Evolutionary conservation across 2,329 filamentous ascomycete species (phyloP), one percentile per base, ranked within the genome.

Genomic region (Colletotrichum gloeosporioides): DNA sequence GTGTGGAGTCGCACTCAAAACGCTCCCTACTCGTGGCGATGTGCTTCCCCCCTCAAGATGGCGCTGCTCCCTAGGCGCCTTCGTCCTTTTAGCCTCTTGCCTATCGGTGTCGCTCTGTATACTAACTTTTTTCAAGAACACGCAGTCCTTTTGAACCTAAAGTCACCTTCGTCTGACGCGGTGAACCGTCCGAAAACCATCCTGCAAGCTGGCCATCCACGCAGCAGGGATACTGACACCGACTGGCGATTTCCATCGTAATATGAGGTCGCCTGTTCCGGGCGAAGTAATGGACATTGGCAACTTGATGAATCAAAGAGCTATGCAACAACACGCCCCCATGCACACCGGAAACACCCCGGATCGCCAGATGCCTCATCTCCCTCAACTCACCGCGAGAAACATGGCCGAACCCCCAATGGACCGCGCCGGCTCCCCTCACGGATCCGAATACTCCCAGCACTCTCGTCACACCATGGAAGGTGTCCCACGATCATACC

Each of bases 361-460:
- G 39, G 81, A 82, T 22, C 79, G 77, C 27, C 76, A 79, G 53
- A 76, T 78, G 62, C 70, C 77, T 49, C 77, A 79, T 65, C 79
- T 82, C 63, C 80, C 80, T 49, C 80, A 82, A 66, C 77, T 84
- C 59, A 73, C 78, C 8, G 75, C 78, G 55, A 78, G 79, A 68
- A 78, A 78, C 53, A 75, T 80, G 67, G 77, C 79, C 32, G 79
- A 81, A 32, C 64, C 76, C 10, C 78, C 82, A 18, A 87, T 91
- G 80, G 90, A 92, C 72, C 88, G 90, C 74, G 88, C 89, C 64
- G 88, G 87, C 79, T 92, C 90, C 8, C 90, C 90, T 12, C 90
- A 92, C 82, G 90, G 90, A 72, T 92, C 90, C 16, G 90, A 92
- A 79, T 88, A 90, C 81, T 92, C 90, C 7, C 87, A 89, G 75